A percentile compares a stretch with the other conserved stretches of the same genome.
Conservation (phyloP, 2,329 filamentous ascomycete species). For the Ophiocordyceps camponoti-saundersi region DNA sequence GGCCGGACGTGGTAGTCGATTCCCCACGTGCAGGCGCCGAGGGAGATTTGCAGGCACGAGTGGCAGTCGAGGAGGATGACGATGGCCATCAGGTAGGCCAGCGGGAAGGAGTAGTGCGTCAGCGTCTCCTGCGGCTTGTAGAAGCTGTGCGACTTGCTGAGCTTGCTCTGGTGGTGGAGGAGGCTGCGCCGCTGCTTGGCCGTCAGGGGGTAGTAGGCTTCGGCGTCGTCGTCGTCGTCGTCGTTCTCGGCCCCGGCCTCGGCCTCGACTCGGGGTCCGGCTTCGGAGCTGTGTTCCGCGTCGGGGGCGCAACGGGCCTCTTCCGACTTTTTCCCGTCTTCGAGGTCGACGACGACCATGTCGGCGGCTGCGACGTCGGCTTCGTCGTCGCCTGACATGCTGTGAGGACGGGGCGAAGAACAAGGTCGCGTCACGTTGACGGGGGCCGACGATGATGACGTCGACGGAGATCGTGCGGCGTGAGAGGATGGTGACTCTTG, state of each 20-base stretch:
- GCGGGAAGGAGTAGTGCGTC: slow-evolving; percentile 65
- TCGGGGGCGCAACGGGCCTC: slow-evolving; percentile 8
- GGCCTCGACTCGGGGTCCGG: not conserved
- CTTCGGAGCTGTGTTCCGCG: slow-evolving; percentile 9
- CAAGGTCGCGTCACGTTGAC: not conserved
- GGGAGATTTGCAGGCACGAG: slow-evolving; percentile 62
- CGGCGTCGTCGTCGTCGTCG: slow-evolving; percentile 15
- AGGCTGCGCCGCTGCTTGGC: slow-evolving; percentile 50
- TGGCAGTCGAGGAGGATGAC: slow-evolving; percentile 68
- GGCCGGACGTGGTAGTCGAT: slow-evolving; percentile 56
- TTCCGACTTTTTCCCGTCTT: slow-evolving; percentile 16
- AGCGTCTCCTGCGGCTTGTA: slow-evolving; percentile 79
- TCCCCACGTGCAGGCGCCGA: slow-evolving; percentile 64
- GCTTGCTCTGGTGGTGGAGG: slow-evolving; percentile 62
- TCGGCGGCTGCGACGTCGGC: slow-evolving; percentile 4
- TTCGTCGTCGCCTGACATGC: not conserved
- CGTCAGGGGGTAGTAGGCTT: slow-evolving; percentile 45
- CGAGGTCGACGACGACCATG: slow-evolving; percentile 14
- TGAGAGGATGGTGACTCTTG: no score
- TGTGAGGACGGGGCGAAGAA: not conserved
- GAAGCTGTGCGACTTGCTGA: slow-evolving; percentile 70
- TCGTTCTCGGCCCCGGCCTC: not conserved
- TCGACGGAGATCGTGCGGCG: no score
- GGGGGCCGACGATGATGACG: not conserved
- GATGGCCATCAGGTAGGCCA: slow-evolving; percentile 56